A percentile compares a stretch with the other conserved stretches of the same genome.
phyloP scores from a whole-genome alignment of 2,329 filamentous ascomycete genomes.

The Ophiocordyceps camponoti-saundersi region DNA sequence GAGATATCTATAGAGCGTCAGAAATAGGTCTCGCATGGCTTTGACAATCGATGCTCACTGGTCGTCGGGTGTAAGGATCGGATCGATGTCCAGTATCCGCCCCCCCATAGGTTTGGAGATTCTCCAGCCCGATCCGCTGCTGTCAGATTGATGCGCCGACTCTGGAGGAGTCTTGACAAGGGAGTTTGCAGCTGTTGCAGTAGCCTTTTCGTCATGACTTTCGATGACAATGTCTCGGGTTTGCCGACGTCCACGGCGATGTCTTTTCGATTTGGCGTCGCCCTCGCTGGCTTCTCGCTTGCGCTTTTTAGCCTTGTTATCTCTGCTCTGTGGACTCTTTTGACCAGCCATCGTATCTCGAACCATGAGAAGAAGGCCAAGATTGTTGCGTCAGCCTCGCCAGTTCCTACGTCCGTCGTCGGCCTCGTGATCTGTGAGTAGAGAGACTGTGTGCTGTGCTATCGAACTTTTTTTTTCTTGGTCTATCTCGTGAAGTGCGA shows the following conservation, averaged over 20 bases:
- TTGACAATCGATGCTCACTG: constrained; percentile 25
- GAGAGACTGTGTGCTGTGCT: constrained; percentile 17
- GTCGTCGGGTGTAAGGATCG: constrained; percentile 43
- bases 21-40: background rate
- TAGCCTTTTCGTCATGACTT: background rate
- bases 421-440: background rate
- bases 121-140: constrained; percentile 30
- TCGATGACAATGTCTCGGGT: background rate
- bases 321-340: constrained; percentile 14
- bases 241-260: background rate
- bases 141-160: constrained; percentile 10
- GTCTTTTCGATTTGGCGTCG: constrained; percentile 20
- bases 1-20: constrained; percentile 37
- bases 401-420: background rate
- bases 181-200: background rate
- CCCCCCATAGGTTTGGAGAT: constrained; percentile 49
- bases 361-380: background rate
- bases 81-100: constrained; percentile 46
- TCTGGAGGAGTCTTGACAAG: constrained; percentile 8
- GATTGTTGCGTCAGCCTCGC: background rate
- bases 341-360: constrained; percentile 16
- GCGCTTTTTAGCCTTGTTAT: constrained; percentile 25
- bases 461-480: background rate
- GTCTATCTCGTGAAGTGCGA: constrained; percentile 6
- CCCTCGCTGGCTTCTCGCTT: constrained; percentile 27